A percentile compares a stretch with the other conserved stretches of the same genome.
Evolutionary conservation across 192 early-diverging fungal genomes (phyloP).

Genomic region (Chytriomyces confervae): DNA sequence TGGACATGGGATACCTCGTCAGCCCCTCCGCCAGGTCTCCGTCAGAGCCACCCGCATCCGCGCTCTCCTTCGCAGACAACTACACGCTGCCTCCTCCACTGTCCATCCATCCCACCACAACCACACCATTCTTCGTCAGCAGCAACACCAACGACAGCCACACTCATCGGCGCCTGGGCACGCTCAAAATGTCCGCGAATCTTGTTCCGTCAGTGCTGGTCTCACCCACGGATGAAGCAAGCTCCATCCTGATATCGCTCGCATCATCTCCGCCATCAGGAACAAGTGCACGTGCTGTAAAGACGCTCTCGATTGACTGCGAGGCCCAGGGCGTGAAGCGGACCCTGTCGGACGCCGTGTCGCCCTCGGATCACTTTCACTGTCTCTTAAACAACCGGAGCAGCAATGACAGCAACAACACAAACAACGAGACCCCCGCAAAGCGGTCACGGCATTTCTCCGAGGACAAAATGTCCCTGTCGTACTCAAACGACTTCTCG

Average conservation of each 20-base stretch:
- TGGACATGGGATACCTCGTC: not conserved
- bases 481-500: too few species aligned
- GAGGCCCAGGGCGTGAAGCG: too few species aligned
- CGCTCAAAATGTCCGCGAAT: not conserved
- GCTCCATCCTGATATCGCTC: not conserved
- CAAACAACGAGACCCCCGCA: not conserved
- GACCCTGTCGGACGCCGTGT: too few species aligned
- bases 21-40: not conserved
- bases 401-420: slow-evolving; percentile 5
- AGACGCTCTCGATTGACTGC: too few species aligned
- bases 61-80: not conserved
- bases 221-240: not conserved
- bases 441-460: too few species aligned
- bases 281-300: too few species aligned
- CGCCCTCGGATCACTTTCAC: too few species aligned
- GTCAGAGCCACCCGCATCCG: not conserved
- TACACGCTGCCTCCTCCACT: not conserved
- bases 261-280: not conserved
- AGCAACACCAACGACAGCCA: slow-evolving; percentile 11
- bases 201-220: not conserved
- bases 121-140: not conserved
- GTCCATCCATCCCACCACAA: not conserved
- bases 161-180: not conserved
- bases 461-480: too few species aligned
- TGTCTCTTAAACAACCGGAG: too few species aligned